Evolutionary conservation across 208 protist species (phyloP), one percentile per base, ranked within the genome.

Genomic region (Leishmania martiniquensis): DNA sequence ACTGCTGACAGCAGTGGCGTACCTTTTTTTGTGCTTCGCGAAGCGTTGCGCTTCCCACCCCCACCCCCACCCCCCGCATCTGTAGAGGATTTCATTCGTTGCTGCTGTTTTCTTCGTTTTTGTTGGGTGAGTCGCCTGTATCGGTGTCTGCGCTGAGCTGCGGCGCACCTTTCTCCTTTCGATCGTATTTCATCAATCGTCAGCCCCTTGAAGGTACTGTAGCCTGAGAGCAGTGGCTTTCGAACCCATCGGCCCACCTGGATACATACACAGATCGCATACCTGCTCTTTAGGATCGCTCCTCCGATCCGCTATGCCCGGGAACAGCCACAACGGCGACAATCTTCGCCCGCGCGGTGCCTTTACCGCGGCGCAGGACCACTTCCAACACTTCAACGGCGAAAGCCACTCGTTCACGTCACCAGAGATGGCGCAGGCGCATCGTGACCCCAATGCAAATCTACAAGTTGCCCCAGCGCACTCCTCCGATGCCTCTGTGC

Each of bases 371-470:
- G 12, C 66, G 15, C 22, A 82, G 51, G 70, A 25, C 15, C 34
- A 32, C 22, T n/a, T 72, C 42, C 25, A 44, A 17, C 32, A 66
- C 49, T 49, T 37, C 32, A 37, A 69, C 13, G 42, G 65, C 37
- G 60, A 76, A 6, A 73, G 52, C 22, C 34, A 72, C 51, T 2
- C 62, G 9, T 29, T 34, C 71, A 65, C 71, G 13, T 12, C 29
- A 65, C 55, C 37, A 42, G 2, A 15, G 25, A 49, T 15, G 1
- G 25, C 39, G 49, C 71, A n/a, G 54, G 12, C 20, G 5, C 54
- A 75, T 62, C 13, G 25, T 20, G 71, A 75, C 29, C 54, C 71
- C 17, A 13, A 75, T 29, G 71, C 71, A 32, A 74, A 74, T 44
- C 22, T 66, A 25, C 70, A 65, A 57, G 49, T 39, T 10, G 20